Conservation (phyloP, 225 moss, liverwort and hornwort genomes). For the Marchantia polymorpha region DNA sequence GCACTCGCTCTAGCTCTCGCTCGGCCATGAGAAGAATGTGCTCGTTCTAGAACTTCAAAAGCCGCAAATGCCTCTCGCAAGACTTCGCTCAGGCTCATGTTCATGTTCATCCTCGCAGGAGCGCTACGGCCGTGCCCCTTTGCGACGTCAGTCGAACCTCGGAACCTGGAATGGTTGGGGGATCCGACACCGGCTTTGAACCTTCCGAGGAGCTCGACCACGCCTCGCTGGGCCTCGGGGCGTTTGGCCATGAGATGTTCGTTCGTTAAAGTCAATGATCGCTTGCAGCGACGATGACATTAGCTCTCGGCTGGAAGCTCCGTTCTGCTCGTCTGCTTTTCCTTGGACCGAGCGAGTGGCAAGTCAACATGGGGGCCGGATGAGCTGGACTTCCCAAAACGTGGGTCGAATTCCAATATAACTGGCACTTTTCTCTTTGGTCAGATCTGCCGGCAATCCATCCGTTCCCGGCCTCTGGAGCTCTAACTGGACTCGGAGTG, state of each 20-base stretch:
- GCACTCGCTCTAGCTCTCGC: background rate
- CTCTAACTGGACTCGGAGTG: background rate
- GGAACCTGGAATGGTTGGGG: background rate
- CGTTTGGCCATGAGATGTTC: background rate
- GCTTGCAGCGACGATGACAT: background rate
- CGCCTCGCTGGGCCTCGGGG: background rate
- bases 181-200: background rate
- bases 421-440: background rate
- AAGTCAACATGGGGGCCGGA: background rate
- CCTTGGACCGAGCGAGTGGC: background rate
- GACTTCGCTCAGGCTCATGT: too few species aligned
- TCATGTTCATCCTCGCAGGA: too few species aligned
- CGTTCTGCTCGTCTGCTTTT: background rate
- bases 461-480: background rate
- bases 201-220: background rate
- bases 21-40: background rate
- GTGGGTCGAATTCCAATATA: background rate
- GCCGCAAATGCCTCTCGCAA: too few species aligned
- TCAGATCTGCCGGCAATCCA: background rate
- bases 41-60: background rate
- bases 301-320: background rate
- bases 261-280: background rate
- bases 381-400: background rate
- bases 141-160: background rate
- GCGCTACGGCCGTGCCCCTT: background rate